phyloP scores from a whole-genome alignment of 768 basidiomycete genomes.

The Mycena alexandri region DNA sequence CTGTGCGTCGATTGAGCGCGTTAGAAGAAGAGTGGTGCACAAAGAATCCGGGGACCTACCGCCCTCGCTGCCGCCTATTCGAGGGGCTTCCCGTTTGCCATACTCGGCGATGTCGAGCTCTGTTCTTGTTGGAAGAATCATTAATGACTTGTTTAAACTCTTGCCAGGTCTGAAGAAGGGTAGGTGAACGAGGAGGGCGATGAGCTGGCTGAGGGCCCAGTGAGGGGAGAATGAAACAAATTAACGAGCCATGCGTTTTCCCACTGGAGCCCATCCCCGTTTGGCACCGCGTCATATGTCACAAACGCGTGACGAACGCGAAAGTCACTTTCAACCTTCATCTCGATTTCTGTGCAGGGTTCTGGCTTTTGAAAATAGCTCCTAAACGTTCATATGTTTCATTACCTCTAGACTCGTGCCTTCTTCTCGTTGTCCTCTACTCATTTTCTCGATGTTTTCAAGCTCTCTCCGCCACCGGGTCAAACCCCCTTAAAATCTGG shows the following conservation, averaged over 20 bases:
- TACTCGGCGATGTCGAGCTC: neutral
- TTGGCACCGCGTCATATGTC: too few relatives aligned
- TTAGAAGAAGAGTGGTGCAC: conserved; percentile 18
- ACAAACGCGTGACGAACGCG: too few relatives aligned
- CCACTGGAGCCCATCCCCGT: too few relatives aligned
- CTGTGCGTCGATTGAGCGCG: conserved; percentile 44
- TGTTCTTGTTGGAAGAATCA: neutral
- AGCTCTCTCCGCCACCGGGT: too few relatives aligned
- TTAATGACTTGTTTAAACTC: neutral
- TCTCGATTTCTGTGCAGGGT: too few relatives aligned
- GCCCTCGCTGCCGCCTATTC: conserved; percentile 31
- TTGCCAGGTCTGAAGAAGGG: neutral
- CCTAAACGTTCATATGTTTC: too few relatives aligned
- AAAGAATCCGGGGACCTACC: conserved; percentile 6
- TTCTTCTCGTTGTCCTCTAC: too few relatives aligned
- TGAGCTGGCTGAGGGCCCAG: neutral
- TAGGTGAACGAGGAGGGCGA: neutral
- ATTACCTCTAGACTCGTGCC: too few relatives aligned
- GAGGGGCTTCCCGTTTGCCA: conserved; percentile 24
- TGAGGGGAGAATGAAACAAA: conserved; percentile 12
- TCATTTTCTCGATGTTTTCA: too few relatives aligned
- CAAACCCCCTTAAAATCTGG: too few relatives aligned
- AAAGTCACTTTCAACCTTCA: too few relatives aligned
- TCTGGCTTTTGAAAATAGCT: too few relatives aligned
- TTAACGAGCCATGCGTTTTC: neutral